Percentiles rank a stretch among this genome's conserved stretches.
phyloP scores from a whole-genome alignment of 2,329 filamentous ascomycete genomes.

The Niveomyces coronatus region DNA sequence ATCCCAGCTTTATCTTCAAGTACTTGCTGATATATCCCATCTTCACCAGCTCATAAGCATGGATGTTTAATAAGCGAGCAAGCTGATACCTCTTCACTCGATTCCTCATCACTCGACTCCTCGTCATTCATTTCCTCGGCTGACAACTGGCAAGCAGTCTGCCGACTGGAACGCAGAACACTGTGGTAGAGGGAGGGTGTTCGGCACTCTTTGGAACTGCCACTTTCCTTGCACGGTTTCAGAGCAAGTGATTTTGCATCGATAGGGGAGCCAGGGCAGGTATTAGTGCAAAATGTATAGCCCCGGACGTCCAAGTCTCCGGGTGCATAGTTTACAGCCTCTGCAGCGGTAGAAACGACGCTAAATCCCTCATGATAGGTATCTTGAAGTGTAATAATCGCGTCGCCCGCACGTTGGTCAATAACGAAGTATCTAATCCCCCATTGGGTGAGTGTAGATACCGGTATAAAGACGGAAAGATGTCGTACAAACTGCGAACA shows the following conservation, averaged over 20 bases:
- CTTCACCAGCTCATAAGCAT: not conserved
- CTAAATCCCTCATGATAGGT: not conserved
- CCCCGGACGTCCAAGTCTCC: not conserved
- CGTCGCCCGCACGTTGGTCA: not conserved
- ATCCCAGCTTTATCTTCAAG: not conserved
- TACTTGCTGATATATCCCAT: not conserved
- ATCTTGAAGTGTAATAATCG: not conserved
- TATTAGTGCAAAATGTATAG: not conserved
- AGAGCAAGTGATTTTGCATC: not conserved
- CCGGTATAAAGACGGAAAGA: not conserved
- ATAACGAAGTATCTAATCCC: not conserved
- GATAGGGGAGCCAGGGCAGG: not conserved
- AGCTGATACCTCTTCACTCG: not conserved
- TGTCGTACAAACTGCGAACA: constrained; percentile 1
- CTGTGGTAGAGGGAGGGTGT: too few species aligned
- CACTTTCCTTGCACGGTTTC: too few species aligned
- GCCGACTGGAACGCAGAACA: too few species aligned
- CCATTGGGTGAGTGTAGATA: not conserved
- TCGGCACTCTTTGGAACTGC: not conserved
- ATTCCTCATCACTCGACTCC: too few species aligned
- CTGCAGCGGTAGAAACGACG: not conserved
- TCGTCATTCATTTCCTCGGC: too few species aligned
- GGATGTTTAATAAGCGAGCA: not conserved
- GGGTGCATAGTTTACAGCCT: not conserved
- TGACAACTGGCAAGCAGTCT: too few species aligned